Base-by-base conservation (phyloP, 306 rosid species). In the Quercus gilva region DNA sequence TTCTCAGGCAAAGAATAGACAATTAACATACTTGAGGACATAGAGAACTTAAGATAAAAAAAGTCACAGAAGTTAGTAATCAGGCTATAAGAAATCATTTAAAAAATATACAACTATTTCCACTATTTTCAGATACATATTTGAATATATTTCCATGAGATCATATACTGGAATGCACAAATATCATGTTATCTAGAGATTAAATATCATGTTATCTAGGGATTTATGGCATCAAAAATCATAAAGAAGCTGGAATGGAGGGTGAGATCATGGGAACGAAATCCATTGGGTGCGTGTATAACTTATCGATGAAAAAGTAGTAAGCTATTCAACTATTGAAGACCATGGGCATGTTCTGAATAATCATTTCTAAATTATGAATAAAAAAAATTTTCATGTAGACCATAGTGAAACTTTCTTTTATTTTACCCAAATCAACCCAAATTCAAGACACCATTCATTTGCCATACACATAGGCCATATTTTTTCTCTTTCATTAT, bases 1-100 rank as follows among this genome's bases (percentile, higher is more conserved):
- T 83, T 57, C 63, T 63, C 84, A 60, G 37, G 53, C 61, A 73
- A 87, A 78, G 71, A 45, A 65, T 31, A 77, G 79, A 68, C 52
- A 21, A 77, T 71, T 45, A 43, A 33, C 72, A 19, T 19, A 68
- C n/a, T 68, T 68, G 52, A 35, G 52, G n/a, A 35, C 26, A 68
- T 19, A 68, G 15, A 35, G 52, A 68, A 33, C 72, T 68, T 35
- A 33, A 33, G 51, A 35, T 5, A 37, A 13, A 35, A 10, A 10
- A 19, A 7, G n/a, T 19, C 4, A 14, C 19, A 19, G 15, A 68
- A 2, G 15, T 35, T 19, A 68, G 11, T n/a, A 65, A 37, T 68
- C 15, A 29, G 25, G 28, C 25, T 33, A 35, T 17, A 18, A 68
- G 72, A 29, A 31, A 29, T 65, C 6, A 18, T 3, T 29, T 15